Base-by-base conservation (phyloP, 768 basidiomycete genomes). In the Multifurca ochricompacta region DNA sequence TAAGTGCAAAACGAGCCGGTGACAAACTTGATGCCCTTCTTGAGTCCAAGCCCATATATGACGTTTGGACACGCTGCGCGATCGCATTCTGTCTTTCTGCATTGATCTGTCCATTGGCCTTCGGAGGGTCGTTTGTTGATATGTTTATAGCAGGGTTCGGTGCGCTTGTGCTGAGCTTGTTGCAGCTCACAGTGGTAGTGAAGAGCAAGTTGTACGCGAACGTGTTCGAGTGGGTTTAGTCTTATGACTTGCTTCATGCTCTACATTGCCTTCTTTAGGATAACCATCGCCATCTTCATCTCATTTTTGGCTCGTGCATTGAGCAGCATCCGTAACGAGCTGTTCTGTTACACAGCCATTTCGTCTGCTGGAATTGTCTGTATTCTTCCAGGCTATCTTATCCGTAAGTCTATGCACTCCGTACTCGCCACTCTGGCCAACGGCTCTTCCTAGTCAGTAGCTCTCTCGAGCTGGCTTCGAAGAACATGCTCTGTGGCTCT, bases 271-370 rank as follows among this genome's bases (percentile, higher is more conserved):
- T 21, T 49, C 25, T 21, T 10, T 61, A 91, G 90, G 64, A 89
- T 91, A 54, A 86, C 83, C 2, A 80, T 87, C 28, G 84, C 87
- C 0, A 88, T 87, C 53, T 66, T 88, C 35, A 83, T 91, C 45
- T 88, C 88, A 0, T 91, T 91, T 64, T 69, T 74, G 32, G 85
- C 91, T 36, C 82, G 91, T 40, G 91, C 82, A 11, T 70, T 95
- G 27, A 86, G 88, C 53, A 87, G 85, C 59, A 89, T 91, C 54
- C 75, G 75, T 6, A 77, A 73, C 48, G 75, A 82, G 49, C 74
- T 87, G 40, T 93, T 95, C 68, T 94, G 91, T 63, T 94, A 92
- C 65, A 85, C 88, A 1, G 87, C 92, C 9, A 85, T 94, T 50
- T 91, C 91, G 0, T 90, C 89, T 6, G 77, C 89, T 51, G 84